phyloP scores from a whole-genome alignment of 306 rosid genomes.

The Lathyrus sativus region DNA sequence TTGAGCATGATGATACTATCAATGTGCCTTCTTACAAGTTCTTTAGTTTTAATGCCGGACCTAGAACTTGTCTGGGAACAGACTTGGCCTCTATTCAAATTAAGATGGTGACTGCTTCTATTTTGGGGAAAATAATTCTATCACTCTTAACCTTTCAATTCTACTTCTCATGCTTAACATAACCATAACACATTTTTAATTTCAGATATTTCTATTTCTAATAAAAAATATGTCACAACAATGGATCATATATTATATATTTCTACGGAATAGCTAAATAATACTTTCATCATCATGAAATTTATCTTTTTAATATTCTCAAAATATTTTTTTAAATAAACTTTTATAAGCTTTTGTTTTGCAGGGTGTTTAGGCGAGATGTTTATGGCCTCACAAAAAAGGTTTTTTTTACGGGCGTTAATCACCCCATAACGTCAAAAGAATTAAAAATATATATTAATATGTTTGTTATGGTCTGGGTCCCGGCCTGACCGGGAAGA shows the following conservation, averaged over 20 bases:
- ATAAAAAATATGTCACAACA: neutral
- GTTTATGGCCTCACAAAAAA: no score
- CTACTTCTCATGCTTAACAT: slow-evolving; percentile 49
- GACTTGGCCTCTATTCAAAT: slow-evolving; percentile 45
- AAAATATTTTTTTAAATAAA: no score
- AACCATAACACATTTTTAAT: no score
- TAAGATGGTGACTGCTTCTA: slow-evolving; percentile 45
- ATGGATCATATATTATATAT: neutral
- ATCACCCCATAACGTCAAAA: no score
- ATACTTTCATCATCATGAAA: no score
- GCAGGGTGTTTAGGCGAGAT: no score
- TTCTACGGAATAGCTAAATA: neutral
- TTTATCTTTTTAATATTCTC: no score
- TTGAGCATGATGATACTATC: slow-evolving; percentile 28
- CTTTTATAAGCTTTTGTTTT: no score
- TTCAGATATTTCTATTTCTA: neutral
- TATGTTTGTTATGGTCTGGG: no score
- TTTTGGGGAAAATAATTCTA: slow-evolving; percentile 28
- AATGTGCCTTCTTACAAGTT: slow-evolving; percentile 55
- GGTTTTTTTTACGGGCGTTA: no score
- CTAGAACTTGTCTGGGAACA: slow-evolving; percentile 59
- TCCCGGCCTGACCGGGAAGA: no score
- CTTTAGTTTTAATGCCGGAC: slow-evolving; percentile 56
- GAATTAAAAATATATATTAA: no score
- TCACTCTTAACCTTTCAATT: slow-evolving; percentile 36